Base-by-base conservation (phyloP, 805 yeast species). In the Pichia kluyveri region DNA sequence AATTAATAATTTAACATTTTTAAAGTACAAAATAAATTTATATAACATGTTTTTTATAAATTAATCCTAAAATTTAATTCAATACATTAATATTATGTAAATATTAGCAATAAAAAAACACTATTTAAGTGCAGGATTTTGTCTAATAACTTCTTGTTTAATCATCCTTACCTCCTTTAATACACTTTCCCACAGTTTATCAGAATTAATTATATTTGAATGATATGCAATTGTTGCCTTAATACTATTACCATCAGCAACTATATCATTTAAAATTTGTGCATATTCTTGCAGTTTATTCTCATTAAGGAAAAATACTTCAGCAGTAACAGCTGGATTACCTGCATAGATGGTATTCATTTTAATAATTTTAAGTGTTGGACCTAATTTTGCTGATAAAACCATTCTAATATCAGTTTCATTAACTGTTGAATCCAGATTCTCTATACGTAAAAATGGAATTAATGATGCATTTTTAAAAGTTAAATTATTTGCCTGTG, bases 391-490 rank as follows among this genome's bases (percentile, higher is more conserved):
- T 11, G 28, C 37, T 4, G 56, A 49, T 43, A 66, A 47, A 5
- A 62, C 64, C 3, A 49, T 41, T 28, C 39, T 45, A n/a, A 69
- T 52, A 44, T 68, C 70, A 5, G 49, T 43, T 15, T 57, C 55
- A 1, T 62, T 46, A 0, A 66, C 69, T 6, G 64, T 70, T 12
- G 56, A 54, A 18, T 53, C 57, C 8, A 69, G 44, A 46, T 69
- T 69, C 15, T 47, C 48, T 9, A 69, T 54, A 40, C 65, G 57
- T 14, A 68, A 43, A 43, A 66, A 57, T 27, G 52, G 54, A 9
- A 56, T 51, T 7, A 44, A 39, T 1, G 62, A 48, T 0, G 58
- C 54, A 41, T 61, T 54, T 47, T 56, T 61, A 40, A 67, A 54
- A 14, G 39, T 55, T 26, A 57, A 14, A 17, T 17, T 26, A 12